These are phyloP conservation scores for Heliocybe sulcata DNA, from an alignment of 1,284 basidiomycete genomes.

Conservation along the genomic window DNA sequence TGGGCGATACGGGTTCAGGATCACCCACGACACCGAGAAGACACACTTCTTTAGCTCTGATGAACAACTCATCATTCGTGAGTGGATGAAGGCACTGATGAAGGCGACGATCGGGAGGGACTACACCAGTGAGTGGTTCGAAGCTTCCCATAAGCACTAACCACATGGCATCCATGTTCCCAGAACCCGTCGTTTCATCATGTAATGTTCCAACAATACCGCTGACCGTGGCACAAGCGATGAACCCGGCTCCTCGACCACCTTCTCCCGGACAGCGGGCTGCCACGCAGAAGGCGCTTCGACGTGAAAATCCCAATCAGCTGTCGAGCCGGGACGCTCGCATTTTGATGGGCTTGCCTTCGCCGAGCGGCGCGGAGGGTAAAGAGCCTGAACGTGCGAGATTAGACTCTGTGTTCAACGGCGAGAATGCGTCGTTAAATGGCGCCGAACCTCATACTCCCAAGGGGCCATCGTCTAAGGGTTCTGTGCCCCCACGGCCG, in stretches of 20 bases:
- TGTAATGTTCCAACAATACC: slow-evolving; percentile 98
- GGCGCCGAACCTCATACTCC: slow-evolving; percentile 13
- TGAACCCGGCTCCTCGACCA: slow-evolving; percentile 92
- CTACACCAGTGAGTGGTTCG: slow-evolving; percentile 61
- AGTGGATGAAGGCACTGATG: slow-evolving; percentile 99
- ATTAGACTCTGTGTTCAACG: slow-evolving; percentile 51
- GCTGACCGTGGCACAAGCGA: slow-evolving; percentile 88
- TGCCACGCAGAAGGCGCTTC: slow-evolving; percentile 83
- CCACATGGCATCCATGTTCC: neutral
- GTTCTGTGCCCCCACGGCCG: slow-evolving; percentile 48
- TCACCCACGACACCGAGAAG: slow-evolving; percentile 86
- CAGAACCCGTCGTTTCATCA: slow-evolving; percentile 92
- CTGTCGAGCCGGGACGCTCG: slow-evolving; percentile 83
- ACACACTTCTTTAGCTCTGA: slow-evolving; percentile 90
- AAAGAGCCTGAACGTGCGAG: slow-evolving; percentile 32
- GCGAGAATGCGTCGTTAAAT: slow-evolving; percentile 20
- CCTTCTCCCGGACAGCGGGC: slow-evolving; percentile 87
- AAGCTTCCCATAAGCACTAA: neutral
- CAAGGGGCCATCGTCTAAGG: slow-evolving; percentile 11
- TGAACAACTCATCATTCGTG: slow-evolving; percentile 77
- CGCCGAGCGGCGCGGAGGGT: slow-evolving; percentile 27
- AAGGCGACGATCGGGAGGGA: slow-evolving; percentile 96
- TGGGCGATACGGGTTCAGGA: slow-evolving; percentile 92
- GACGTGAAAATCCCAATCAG: slow-evolving; percentile 86
- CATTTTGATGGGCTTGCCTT: slow-evolving; percentile 65